Base-by-base conservation (phyloP, 2,329 filamentous ascomycete species). In the Alternaria gaisen region DNA sequence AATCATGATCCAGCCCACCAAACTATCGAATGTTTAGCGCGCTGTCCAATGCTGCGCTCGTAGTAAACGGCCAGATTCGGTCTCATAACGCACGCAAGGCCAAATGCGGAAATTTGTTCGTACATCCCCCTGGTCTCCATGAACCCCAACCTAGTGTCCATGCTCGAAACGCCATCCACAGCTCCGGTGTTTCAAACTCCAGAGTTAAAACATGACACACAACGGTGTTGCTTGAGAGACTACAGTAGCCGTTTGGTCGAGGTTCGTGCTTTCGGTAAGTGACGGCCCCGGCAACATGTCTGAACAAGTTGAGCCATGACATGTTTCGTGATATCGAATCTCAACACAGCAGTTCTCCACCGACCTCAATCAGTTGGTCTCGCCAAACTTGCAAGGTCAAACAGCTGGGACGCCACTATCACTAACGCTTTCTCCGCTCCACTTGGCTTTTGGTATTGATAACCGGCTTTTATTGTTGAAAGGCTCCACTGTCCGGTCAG, bases 281-380 rank as follows among this genome's bases (percentile, higher is more conserved):
- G n/a, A 44, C 18, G n/a, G 20, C 55, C 38, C 52, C 57, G 52
- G 51, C 28, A 30, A 54, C 36, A 42, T 32, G 44, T 60, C 44
- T 56, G 52, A 38, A 56, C 58, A 38, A 46, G 38, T 57, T 46
- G 41, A 56, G 53, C 46, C 53, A 24, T 60, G 58, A 52, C 58
- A 60, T 52, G 58, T 60, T 57, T 60, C 38, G 53, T 52, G 47
- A 56, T 56, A 41, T 60, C 46, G 53, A 60, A 60, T 56, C 41
- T 43, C 36, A 32, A 50, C 30, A 48, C 42, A 47, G n/a, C 51
- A 44, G 16, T 30, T 18, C 51, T 14, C 51, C 28, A 44, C 51
- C 40, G 18, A 53, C 40, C 4, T 53, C 51, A 26, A 53, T 43
- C 14, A 16, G 26, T 28, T 42, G 14, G 16, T 32, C 20, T 42